These are phyloP conservation scores for Xylaria sp. DNA, from an alignment of 2,329 filamentous ascomycete genomes.

Conservation along the genomic window DNA sequence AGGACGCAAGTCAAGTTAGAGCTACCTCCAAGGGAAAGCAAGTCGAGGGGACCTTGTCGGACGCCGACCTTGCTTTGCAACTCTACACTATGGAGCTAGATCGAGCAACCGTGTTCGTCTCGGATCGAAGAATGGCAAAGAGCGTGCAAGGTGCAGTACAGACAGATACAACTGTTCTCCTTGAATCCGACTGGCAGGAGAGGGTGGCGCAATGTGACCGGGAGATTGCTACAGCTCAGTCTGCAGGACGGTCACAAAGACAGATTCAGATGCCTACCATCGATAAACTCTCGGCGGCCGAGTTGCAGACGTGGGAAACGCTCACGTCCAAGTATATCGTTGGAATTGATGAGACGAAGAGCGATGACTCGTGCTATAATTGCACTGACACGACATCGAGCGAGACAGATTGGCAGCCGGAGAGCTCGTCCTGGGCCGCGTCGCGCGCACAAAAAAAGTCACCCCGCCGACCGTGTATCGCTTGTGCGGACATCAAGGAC, in stretches of 20 bases:
- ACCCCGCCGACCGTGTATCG: slow-evolving; percentile 31
- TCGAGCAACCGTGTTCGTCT: slow-evolving; percentile 25
- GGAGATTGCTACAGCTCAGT: slow-evolving; percentile 22
- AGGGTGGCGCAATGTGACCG: slow-evolving; percentile 32
- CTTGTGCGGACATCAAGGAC: slow-evolving; percentile 36
- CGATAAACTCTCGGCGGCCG: background rate
- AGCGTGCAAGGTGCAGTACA: slow-evolving; percentile 42
- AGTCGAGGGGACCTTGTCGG: slow-evolving; percentile 32
- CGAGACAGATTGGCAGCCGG: slow-evolving; percentile 16
- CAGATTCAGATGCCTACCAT: background rate
- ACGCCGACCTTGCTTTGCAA: slow-evolving; percentile 39
- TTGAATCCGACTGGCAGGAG: slow-evolving; percentile 34
- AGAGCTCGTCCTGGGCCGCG: slow-evolving; percentile 42
- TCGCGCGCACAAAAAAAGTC: slow-evolving; percentile 14
- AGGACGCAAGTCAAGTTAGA: slow-evolving; percentile 8
- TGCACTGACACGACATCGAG: background rate
- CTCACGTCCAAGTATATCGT: slow-evolving; percentile 33
- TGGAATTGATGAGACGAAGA: slow-evolving; percentile 14
- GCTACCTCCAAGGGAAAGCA: slow-evolving; percentile 41
- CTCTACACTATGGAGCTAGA: slow-evolving; percentile 39
- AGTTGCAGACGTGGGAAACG: slow-evolving; percentile 37
- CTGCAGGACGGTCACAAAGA: background rate
- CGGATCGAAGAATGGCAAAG: slow-evolving; percentile 41
- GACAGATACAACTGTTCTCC: slow-evolving; percentile 35
- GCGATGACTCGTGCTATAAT: background rate